phyloP scores from a whole-genome alignment of 306 rosid species.

The Citrullus mucosospermus region DNA sequence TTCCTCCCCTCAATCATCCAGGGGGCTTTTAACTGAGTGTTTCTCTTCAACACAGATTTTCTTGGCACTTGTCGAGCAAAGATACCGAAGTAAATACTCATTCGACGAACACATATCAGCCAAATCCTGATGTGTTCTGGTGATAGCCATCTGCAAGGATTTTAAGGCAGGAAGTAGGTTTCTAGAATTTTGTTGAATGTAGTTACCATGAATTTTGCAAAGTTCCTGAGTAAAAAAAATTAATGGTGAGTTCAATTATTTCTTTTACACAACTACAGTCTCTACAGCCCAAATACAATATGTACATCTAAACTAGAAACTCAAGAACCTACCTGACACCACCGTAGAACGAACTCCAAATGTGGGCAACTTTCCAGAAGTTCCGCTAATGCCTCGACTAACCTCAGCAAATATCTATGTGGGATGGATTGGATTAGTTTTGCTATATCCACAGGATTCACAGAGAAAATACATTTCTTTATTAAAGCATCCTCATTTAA shows the following conservation, averaged over 20 bases:
- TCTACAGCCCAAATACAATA: not conserved
- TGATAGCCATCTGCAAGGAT: slow-evolving; percentile 71
- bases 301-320: not conserved
- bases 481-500: slow-evolving; percentile 57
- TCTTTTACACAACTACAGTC: not conserved
- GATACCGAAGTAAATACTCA: slow-evolving; percentile 64
- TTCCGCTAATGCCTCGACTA: slow-evolving; percentile 73
- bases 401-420: slow-evolving; percentile 55
- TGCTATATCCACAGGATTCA: slow-evolving; percentile 47
- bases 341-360: slow-evolving; percentile 75
- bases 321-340: slow-evolving; percentile 56
- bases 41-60: not conserved
- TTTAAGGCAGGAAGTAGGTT: slow-evolving; percentile 69
- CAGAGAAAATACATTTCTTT: slow-evolving; percentile 71
- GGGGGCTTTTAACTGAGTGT: not conserved
- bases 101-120: slow-evolving; percentile 86
- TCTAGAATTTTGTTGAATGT: slow-evolving; percentile 58
- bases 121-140: slow-evolving; percentile 69
- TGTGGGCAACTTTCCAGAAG: slow-evolving; percentile 75
- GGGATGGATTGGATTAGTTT: slow-evolving; percentile 55
- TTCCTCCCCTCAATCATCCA: not conserved
- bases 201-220: slow-evolving; percentile 65
- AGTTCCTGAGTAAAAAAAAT: slow-evolving; percentile 43
- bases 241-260: not conserved
- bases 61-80: slow-evolving; percentile 39